These are phyloP conservation scores for Lactarius quietus DNA, from an alignment of 768 basidiomycete genomes.

Conservation along the genomic window DNA sequence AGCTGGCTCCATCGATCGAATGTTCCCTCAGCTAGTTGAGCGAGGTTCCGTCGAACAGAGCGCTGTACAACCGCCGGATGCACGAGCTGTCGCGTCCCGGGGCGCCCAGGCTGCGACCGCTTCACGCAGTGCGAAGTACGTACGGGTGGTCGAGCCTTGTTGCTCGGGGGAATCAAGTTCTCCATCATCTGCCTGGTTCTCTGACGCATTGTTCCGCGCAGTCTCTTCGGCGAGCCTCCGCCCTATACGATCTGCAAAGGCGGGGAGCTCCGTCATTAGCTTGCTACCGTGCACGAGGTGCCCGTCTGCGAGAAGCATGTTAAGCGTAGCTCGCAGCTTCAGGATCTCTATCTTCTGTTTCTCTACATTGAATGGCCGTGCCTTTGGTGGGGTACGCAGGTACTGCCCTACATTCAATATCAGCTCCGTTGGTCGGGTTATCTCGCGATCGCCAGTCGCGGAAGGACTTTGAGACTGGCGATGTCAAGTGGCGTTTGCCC, in stretches of 20 bases:
- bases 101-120: not conserved
- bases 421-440: not conserved
- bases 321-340: constrained; percentile 19
- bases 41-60: constrained; percentile 14
- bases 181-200: not conserved
- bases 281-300: constrained; percentile 10
- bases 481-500: constrained; percentile 34
- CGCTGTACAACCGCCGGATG: constrained; percentile 22
- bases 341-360: constrained; percentile 17
- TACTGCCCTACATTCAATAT: not conserved
- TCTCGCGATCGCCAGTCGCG: not conserved
- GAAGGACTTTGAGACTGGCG: constrained; percentile 25
- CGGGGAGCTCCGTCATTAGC: constrained; percentile 13
- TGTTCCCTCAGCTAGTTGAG: not conserved
- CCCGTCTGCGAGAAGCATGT: constrained; percentile 17
- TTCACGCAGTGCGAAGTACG: constrained; percentile 2
- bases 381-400: not conserved
- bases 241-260: constrained; percentile 16
- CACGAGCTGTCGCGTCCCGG: constrained; percentile 13
- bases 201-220: not conserved
- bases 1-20: too few relatives aligned
- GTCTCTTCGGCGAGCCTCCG: not conserved
- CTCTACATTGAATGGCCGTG: constrained; percentile 14
- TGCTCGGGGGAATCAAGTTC: not conserved
- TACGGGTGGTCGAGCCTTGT: not conserved